A percentile compares a stretch with the other conserved stretches of the same genome.
These are phyloP conservation scores for Saccharomycopsis sp. DNA, from an alignment of 805 yeast species.

Conservation along the genomic window DNA sequence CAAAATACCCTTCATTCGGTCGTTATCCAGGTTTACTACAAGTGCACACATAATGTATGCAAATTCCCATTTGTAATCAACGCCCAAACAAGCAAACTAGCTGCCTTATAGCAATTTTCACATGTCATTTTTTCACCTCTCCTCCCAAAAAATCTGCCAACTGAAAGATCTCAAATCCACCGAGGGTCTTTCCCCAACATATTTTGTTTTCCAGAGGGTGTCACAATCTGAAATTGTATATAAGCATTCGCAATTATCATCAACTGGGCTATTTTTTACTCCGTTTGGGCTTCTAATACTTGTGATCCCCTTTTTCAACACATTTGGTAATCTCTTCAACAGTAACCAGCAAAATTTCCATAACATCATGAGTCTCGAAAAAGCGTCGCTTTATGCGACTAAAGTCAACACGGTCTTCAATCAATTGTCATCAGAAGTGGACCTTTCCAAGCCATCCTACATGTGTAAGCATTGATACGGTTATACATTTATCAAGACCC, in stretches of 20 bases:
- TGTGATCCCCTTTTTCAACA: no score
- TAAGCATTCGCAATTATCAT: background rate
- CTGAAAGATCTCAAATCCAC: background rate
- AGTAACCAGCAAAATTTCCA: background rate
- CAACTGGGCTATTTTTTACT: background rate
- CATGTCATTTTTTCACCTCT: background rate
- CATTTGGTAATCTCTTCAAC: no score
- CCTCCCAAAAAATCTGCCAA: background rate
- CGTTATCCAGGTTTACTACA: no score
- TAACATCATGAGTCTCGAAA: background rate
- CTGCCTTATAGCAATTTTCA: no score
- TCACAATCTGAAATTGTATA: background rate
- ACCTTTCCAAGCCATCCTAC: constrained; percentile 23
- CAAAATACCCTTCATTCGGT: no score
- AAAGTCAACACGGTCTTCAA: constrained; percentile 17
- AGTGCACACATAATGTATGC: no score
- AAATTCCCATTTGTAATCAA: no score
- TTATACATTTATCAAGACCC: background rate
- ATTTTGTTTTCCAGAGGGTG: background rate
- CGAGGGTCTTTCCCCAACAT: background rate
- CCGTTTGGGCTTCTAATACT: background rate
- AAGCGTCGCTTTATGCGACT: background rate
- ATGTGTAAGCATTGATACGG: constrained; percentile 22
- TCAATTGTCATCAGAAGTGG: constrained; percentile 24
- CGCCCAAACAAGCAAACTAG: no score